Evolutionary conservation across 23 red algal genomes (phyloP).

Genomic region (Gracilaria domingensis): DNA sequence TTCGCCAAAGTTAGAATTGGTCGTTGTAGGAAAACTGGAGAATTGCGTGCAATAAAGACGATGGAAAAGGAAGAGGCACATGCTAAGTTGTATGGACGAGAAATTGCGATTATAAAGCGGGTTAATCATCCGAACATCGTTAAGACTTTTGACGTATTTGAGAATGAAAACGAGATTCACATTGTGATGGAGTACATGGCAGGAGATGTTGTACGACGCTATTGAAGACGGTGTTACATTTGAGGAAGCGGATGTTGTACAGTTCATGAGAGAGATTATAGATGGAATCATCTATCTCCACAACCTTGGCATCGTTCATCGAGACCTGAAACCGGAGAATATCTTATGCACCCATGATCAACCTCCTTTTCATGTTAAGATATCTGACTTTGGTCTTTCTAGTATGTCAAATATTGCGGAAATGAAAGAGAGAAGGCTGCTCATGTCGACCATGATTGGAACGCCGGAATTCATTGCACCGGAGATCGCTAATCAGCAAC

Average conservation of each 20-base stretch:
- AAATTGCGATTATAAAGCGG: slow-evolving; percentile 83
- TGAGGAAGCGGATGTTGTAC: slow-evolving; percentile 73
- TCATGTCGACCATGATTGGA: slow-evolving; percentile 89
- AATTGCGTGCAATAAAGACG: slow-evolving; percentile 70
- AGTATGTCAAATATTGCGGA: slow-evolving; percentile 48
- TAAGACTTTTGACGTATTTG: slow-evolving; percentile 85
- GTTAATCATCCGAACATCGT: slow-evolving; percentile 93
- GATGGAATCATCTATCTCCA: slow-evolving; percentile 88
- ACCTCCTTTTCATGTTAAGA: slow-evolving; percentile 85
- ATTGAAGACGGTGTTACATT: slow-evolving; percentile 79
- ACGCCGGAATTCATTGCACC: slow-evolving; percentile 97
- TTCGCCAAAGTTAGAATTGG: slow-evolving; percentile 71
- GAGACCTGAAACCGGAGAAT: slow-evolving; percentile 96
- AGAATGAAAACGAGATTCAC: slow-evolving; percentile 83
- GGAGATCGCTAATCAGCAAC: slow-evolving; percentile 77
- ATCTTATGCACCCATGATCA: slow-evolving; percentile 67
- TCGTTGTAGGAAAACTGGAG: slow-evolving; percentile 21
- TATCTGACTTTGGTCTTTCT: slow-evolving; percentile 95
- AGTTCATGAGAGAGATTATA: slow-evolving; percentile 81
- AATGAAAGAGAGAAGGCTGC: slow-evolving; percentile 29
- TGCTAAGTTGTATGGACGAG: slow-evolving; percentile 65
- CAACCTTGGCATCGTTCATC: slow-evolving; percentile 75
- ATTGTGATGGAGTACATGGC: slow-evolving; percentile 93
- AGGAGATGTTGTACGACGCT: slow-evolving; percentile 88
- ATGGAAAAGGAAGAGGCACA: slow-evolving; percentile 73